A percentile compares a stretch with the other conserved stretches of the same genome.
These are phyloP conservation scores for Platanus orientalis DNA, from an alignment of 164 flowering plant species.

Conservation along the genomic window DNA sequence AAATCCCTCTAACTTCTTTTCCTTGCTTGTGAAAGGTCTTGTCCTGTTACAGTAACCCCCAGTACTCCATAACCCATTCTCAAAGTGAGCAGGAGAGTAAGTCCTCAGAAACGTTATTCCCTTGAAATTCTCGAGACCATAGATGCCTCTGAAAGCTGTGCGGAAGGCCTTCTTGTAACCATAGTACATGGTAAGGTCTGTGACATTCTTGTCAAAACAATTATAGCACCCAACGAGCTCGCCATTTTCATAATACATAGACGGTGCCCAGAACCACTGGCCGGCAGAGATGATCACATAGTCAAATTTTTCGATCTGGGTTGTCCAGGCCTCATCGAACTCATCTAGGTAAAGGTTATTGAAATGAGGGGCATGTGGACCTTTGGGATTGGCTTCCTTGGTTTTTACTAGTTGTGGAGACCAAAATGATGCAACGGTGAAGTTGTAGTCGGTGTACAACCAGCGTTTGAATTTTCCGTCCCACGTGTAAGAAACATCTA, in stretches of 20 bases:
- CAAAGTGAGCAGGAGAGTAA: no score
- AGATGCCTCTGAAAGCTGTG: no score
- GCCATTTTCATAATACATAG: slow-evolving; percentile 28
- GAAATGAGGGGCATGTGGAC: slow-evolving; percentile 11
- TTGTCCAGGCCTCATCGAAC: slow-evolving; percentile 38
- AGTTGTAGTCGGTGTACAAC: not conserved
- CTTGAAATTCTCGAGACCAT: no score
- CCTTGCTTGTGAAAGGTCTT: no score
- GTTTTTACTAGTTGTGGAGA: not conserved
- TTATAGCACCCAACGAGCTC: slow-evolving; percentile 36
- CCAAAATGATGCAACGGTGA: not conserved
- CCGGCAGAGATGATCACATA: slow-evolving; percentile 41
- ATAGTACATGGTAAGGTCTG: not conserved
- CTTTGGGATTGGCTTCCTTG: slow-evolving; percentile 18
- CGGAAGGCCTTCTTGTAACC: not conserved
- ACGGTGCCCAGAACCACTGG: slow-evolving; percentile 52
- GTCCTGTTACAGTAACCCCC: no score
- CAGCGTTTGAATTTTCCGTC: not conserved
- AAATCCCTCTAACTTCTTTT: no score
- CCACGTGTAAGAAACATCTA: not conserved
- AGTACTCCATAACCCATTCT: no score
- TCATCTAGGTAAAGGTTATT: slow-evolving; percentile 38
- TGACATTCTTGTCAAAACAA: slow-evolving; percentile 37
- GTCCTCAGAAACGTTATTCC: no score
- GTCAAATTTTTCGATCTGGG: slow-evolving; percentile 27